Percentiles rank a stretch among this genome's conserved stretches.
These are phyloP conservation scores for Aplosporella prunicola DNA, from an alignment of 2,329 filamentous ascomycete species.

Conservation along the genomic window DNA sequence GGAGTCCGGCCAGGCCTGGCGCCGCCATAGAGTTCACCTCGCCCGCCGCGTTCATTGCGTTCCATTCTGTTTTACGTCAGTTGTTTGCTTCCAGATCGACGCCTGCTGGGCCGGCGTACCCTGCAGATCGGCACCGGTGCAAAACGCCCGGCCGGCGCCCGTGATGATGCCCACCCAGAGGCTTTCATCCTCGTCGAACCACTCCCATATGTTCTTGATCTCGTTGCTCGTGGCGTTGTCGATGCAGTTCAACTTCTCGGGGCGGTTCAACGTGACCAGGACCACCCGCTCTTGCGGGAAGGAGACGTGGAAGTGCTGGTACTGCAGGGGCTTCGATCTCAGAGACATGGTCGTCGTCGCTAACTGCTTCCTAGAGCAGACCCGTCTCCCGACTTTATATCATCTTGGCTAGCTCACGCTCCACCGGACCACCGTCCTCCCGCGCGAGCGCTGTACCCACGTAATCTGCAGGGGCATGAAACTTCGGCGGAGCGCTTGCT, in stretches of 20 bases:
- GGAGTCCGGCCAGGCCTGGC: slow-evolving; percentile 42
- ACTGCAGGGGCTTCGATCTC: slow-evolving; percentile 3
- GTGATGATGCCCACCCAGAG: slow-evolving; percentile 31
- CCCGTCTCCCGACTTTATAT: slow-evolving; percentile 1
- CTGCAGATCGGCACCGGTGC: slow-evolving; percentile 41
- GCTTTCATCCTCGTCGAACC: slow-evolving; percentile 37
- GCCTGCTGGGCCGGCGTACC: slow-evolving; percentile 14
- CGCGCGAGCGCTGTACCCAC: no score
- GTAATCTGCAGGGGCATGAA: no score
- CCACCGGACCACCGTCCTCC: no score
- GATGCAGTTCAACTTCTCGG: slow-evolving; percentile 33
- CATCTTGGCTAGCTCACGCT: not conserved
- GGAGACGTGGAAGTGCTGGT: slow-evolving; percentile 9
- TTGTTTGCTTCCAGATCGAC: no score
- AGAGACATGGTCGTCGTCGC: slow-evolving; percentile 6
- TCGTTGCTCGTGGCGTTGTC: slow-evolving; percentile 34
- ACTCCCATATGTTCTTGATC: slow-evolving; percentile 33
- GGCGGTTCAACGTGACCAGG: slow-evolving; percentile 37
- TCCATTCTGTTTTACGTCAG: slow-evolving; percentile 17
- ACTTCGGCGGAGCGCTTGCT: no score
- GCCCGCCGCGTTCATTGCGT: slow-evolving; percentile 16
- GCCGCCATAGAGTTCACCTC: slow-evolving; percentile 18
- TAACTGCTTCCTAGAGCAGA: not conserved
- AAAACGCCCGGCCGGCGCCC: slow-evolving; percentile 40
- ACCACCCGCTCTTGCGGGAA: slow-evolving; percentile 17